Evolutionary conservation across 2,329 filamentous ascomycete genomes (phyloP).

Genomic region (Calonectria pseudoturangicola): DNA sequence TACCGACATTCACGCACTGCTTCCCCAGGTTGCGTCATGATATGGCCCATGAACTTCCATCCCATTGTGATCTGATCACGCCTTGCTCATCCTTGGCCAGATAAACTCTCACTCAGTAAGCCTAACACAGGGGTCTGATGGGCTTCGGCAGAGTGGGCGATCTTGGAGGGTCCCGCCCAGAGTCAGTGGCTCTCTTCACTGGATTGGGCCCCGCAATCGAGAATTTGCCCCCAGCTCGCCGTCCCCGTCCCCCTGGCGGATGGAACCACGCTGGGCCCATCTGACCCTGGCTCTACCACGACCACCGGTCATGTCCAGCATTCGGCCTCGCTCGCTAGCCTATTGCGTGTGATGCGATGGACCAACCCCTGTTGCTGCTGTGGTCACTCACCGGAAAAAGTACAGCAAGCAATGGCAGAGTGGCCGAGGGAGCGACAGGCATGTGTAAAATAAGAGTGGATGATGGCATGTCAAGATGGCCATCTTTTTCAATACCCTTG

Average conservation of each 20-base stretch:
- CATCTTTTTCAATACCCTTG: not conserved
- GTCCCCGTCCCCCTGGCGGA: slow-evolving; percentile 28
- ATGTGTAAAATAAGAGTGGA: slow-evolving; percentile 25
- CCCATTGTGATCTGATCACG: not conserved
- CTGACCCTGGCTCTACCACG: slow-evolving; percentile 29
- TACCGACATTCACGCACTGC: not conserved
- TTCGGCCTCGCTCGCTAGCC: slow-evolving; percentile 30
- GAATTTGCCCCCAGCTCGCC: slow-evolving; percentile 25
- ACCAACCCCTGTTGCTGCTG: slow-evolving; percentile 18
- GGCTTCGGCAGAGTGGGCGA: slow-evolving; percentile 22
- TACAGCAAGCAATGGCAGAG: slow-evolving; percentile 4
- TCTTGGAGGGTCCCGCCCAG: slow-evolving; percentile 7
- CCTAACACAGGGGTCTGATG: slow-evolving; percentile 4
- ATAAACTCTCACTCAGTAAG: not conserved
- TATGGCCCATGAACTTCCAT: not conserved
- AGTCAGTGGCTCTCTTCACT: slow-evolving; percentile 19
- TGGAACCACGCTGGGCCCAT: slow-evolving; percentile 27
- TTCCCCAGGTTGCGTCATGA: slow-evolving; percentile 5
- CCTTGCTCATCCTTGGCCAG: not conserved
- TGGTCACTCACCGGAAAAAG: slow-evolving; percentile 27
- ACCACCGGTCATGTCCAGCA: slow-evolving; percentile 34
- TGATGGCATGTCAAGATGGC: not conserved
- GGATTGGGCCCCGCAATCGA: slow-evolving; percentile 25
- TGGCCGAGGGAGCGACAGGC: slow-evolving; percentile 12
- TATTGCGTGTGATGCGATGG: slow-evolving; percentile 25